Percentiles rank a stretch among this genome's conserved stretches.
phyloP scores from a whole-genome alignment of 345 rosid genomes.

The Euphorbia tirucalli region DNA sequence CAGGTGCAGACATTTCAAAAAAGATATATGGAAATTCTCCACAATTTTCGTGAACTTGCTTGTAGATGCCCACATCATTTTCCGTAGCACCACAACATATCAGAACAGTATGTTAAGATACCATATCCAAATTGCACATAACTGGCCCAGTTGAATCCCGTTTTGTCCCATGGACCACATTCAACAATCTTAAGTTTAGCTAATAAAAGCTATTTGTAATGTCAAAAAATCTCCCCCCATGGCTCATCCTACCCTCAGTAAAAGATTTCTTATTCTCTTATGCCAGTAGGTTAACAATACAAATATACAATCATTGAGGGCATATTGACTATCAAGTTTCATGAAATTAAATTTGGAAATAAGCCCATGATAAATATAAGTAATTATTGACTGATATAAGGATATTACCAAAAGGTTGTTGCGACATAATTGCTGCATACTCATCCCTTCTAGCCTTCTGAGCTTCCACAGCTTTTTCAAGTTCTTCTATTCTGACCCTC shows the following conservation, averaged over 20 bases:
- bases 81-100: background rate
- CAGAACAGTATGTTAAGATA: slow-evolving; percentile 3
- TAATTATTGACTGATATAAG: slow-evolving; percentile 3
- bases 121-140: background rate
- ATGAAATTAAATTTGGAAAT: background rate
- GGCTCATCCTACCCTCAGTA: background rate
- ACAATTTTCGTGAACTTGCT: background rate
- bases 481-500: slow-evolving; percentile 55
- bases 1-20: background rate
- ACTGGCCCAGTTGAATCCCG: background rate
- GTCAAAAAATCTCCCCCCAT: no score
- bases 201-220: background rate
- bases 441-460: slow-evolving; percentile 72
- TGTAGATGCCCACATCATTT: background rate
- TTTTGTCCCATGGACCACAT: background rate
- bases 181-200: background rate
- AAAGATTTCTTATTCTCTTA: no score
- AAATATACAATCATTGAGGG: background rate
- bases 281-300: background rate
- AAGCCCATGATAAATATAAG: background rate
- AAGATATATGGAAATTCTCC: background rate
- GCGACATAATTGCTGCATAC: slow-evolving; percentile 46
- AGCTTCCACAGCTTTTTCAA: slow-evolving; percentile 49
- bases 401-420: slow-evolving; percentile 52
- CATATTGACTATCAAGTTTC: background rate